Evolutionary conservation across 148 eudicot genomes (phyloP).

Genomic region (Rhododendron ferrugineum): DNA sequence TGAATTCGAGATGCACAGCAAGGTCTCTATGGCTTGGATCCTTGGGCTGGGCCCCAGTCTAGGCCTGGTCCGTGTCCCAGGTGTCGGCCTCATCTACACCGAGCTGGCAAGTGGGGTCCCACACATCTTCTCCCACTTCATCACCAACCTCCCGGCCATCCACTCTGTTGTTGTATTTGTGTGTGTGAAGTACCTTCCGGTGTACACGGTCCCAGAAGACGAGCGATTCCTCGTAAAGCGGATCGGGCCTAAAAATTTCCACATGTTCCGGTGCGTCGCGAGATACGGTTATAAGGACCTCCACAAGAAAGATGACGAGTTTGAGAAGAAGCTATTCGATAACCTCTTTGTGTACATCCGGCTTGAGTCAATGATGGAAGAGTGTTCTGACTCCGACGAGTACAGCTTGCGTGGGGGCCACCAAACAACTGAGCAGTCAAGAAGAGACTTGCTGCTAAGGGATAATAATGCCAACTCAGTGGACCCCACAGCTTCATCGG

Average conservation of each 20-base stretch:
- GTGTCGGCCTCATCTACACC: slow-evolving; percentile 92
- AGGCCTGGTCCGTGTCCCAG: slow-evolving; percentile 93
- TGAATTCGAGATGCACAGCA: slow-evolving; percentile 93
- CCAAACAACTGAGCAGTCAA: slow-evolving; percentile 55
- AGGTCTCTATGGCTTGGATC: slow-evolving; percentile 93
- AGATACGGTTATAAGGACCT: slow-evolving; percentile 93
- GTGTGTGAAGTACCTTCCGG: slow-evolving; percentile 97
- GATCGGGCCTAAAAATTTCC: slow-evolving; percentile 89
- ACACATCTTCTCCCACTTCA: slow-evolving; percentile 86
- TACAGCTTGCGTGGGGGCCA: slow-evolving; percentile 54
- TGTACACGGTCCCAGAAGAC: slow-evolving; percentile 87
- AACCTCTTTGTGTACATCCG: slow-evolving; percentile 74
- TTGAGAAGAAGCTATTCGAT: slow-evolving; percentile 77
- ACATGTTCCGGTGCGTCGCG: slow-evolving; percentile 96
- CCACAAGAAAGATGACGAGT: slow-evolving; percentile 80
- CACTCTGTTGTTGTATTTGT: slow-evolving; percentile 87
- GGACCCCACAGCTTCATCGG: slow-evolving; percentile 42
- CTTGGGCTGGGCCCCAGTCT: slow-evolving; percentile 90
- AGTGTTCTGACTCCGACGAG: slow-evolving; percentile 86
- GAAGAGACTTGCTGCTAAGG: slow-evolving; percentile 27
- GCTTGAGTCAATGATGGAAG: slow-evolving; percentile 97
- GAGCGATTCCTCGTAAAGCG: slow-evolving; percentile 89
- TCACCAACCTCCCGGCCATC: slow-evolving; percentile 93
- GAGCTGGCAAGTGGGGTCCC: slow-evolving; percentile 96
- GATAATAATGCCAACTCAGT: slow-evolving; percentile 16